Base-by-base conservation (phyloP, 768 basidiomycete genomes). In the Auricularia cornea region DNA sequence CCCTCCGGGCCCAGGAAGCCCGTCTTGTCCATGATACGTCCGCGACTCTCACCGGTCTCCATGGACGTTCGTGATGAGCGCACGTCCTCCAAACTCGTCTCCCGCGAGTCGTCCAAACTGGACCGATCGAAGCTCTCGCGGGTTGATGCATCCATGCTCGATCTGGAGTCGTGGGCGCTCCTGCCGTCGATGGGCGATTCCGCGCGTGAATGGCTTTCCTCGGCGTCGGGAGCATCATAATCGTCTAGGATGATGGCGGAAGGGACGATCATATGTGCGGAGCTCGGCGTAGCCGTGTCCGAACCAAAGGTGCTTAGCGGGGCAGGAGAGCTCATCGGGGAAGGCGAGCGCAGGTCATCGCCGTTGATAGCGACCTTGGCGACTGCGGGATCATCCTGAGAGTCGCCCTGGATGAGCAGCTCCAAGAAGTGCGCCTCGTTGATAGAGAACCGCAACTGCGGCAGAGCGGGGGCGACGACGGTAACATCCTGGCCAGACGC, bases 391-490 rank as follows among this genome's bases (percentile, higher is more conserved):
- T 48, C 20, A 8, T 23, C 23, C 20, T 12, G 11, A 2, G 20
- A 6, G 16, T 48, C 44, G 44, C 23, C 60, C 35, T 54, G 35
- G 59, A 44, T 67, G 23, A 75, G 64, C 59, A 74, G 68, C 31
- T 69, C 66, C 28, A 86, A 84, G 70, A 98, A 94, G 72, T 96
- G 94, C 0, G 84, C 78, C 56, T 86, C 83, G 64, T 85, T 89
- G 76, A 96, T 81, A 18, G 94, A 95, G 72, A 96, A 89, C n/a
- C 91, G 85, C 69, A 96, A 94, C 0, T 92, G 92, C 2, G 93
- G 93, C 31, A 94, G 78, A 3, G 92, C 90, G 41, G 94, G 93
- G 0, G 91, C 89, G 59, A 92, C 90, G 72, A 89, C 89, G 23
- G 92, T 92, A 48, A 48, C 44, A 20, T 48, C 54, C 29, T 57